phyloP scores from a whole-genome alignment of 164 flowering plant species.

The Protea cynaroides region DNA sequence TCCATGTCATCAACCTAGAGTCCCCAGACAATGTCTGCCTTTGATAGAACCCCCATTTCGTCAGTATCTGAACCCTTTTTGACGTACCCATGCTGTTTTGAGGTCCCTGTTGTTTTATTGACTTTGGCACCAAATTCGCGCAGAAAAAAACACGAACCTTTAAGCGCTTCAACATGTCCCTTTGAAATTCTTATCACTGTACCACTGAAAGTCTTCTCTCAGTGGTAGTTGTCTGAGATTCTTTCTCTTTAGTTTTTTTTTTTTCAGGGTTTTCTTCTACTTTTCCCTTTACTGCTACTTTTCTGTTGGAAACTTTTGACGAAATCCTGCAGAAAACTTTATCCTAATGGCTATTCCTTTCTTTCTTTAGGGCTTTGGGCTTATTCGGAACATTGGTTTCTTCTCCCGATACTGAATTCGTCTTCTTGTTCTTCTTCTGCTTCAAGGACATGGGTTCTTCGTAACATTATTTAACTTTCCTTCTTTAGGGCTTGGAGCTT shows the following conservation, averaged over 20 bases:
- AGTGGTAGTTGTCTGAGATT: no score
- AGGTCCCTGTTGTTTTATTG: background rate
- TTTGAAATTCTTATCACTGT: background rate
- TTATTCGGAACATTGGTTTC: background rate
- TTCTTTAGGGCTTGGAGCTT: no score
- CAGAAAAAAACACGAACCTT: background rate
- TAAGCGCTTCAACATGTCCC: background rate
- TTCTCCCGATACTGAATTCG: background rate
- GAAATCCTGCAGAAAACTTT: background rate
- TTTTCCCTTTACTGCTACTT: background rate
- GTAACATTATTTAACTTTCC: no score
- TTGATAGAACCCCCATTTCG: no score
- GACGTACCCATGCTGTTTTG: no score
- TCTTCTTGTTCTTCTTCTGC: no score
- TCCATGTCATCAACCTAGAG: no score
- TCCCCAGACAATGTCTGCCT: no score
- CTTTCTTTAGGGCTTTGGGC: background rate
- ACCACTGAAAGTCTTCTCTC: background rate
- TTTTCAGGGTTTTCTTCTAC: background rate
- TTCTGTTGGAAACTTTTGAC: background rate
- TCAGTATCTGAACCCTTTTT: no score
- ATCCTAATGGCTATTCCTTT: background rate
- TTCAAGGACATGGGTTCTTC: background rate
- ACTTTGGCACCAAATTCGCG: background rate
- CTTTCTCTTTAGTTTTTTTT: background rate